A percentile compares a stretch with the other conserved stretches of the same genome.
Conservation (phyloP, 2,329 filamentous ascomycete genomes). For the Alternaria atra region DNA sequence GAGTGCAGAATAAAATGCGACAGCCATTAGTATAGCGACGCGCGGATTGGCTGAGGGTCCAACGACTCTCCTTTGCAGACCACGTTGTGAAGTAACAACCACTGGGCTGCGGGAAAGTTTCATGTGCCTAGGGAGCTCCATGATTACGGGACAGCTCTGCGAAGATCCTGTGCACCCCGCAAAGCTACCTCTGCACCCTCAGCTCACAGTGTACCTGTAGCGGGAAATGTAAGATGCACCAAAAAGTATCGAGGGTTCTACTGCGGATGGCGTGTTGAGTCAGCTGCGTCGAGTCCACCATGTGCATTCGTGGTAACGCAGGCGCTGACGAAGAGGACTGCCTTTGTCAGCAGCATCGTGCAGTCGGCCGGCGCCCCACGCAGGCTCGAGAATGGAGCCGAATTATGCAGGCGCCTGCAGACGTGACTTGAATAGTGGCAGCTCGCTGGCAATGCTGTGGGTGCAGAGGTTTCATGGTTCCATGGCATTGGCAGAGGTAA, state of each 20-base stretch:
- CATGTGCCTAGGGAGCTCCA: conserved; percentile 1
- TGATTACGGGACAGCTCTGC: not conserved
- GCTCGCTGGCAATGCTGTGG: conserved; percentile 1
- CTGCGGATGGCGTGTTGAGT: not conserved
- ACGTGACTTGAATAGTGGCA: not conserved
- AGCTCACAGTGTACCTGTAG: not conserved
- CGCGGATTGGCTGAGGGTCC: not conserved
- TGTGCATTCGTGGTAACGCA: not conserved
- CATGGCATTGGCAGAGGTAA: conserved; percentile 1
- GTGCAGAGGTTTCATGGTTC: not conserved
- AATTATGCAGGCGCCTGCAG: conserved; percentile 2
- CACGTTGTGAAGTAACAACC: conserved; percentile 1
- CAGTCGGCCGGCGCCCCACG: conserved; percentile 8
- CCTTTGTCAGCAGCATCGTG: conserved; percentile 19
- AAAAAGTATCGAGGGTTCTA: not conserved
- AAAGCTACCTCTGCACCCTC: not conserved
- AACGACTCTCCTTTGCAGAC: not conserved
- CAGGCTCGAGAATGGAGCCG: conserved; percentile 6
- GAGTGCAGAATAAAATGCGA: conserved; percentile 2
- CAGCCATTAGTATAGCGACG: not conserved
- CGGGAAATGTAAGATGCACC: not conserved
- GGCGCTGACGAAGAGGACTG: not conserved
- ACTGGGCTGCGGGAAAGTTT: conserved; percentile 2
- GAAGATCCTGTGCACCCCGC: not conserved
- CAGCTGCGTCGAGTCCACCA: conserved; percentile 1